Percentiles rank a stretch among this genome's conserved stretches.
These are phyloP conservation scores for Stenogyne calaminthoides DNA, from an alignment of 305 asterid genomes.

Conservation along the genomic window DNA sequence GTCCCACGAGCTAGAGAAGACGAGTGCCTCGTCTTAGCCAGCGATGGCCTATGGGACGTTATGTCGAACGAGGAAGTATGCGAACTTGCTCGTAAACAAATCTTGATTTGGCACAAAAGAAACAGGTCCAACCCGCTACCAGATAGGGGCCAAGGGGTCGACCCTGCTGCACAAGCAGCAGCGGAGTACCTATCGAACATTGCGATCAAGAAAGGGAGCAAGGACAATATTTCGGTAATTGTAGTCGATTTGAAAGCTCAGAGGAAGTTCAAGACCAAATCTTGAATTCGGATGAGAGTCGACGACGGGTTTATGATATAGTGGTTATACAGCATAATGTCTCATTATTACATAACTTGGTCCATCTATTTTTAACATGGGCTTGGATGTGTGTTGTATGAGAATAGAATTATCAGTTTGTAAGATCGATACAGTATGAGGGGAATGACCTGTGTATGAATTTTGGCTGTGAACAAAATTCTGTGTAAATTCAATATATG, in stretches of 20 bases:
- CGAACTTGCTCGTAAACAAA: constrained; percentile 63
- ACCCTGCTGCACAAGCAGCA: constrained; percentile 88
- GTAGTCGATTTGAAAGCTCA: constrained; percentile 76
- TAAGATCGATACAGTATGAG: constrained; percentile 35
- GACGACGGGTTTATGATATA: constrained; percentile 13
- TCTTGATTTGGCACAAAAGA: constrained; percentile 77
- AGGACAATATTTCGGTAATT: constrained; percentile 75
- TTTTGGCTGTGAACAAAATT: constrained; percentile 25
- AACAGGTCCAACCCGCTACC: constrained; percentile 43
- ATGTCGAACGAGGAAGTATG: constrained; percentile 77
- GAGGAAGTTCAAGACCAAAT: constrained; percentile 68
- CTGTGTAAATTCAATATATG: constrained; percentile 34
- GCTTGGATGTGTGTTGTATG: constrained; percentile 50
- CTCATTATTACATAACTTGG: constrained; percentile 40
- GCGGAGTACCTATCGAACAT: constrained; percentile 70
- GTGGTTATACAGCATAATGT: constrained; percentile 27
- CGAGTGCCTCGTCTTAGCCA: constrained; percentile 75
- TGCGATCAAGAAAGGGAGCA: constrained; percentile 81
- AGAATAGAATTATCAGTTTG: constrained; percentile 43
- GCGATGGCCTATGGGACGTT: constrained; percentile 86
- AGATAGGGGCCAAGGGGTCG: constrained; percentile 59
- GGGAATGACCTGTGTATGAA: constrained; percentile 26
- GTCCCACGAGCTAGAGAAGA: constrained; percentile 74
- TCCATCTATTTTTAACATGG: constrained; percentile 70
- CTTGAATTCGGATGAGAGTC: constrained; percentile 35